phyloP scores from a whole-genome alignment of 768 basidiomycete genomes.

The Gyrodon lividus region DNA sequence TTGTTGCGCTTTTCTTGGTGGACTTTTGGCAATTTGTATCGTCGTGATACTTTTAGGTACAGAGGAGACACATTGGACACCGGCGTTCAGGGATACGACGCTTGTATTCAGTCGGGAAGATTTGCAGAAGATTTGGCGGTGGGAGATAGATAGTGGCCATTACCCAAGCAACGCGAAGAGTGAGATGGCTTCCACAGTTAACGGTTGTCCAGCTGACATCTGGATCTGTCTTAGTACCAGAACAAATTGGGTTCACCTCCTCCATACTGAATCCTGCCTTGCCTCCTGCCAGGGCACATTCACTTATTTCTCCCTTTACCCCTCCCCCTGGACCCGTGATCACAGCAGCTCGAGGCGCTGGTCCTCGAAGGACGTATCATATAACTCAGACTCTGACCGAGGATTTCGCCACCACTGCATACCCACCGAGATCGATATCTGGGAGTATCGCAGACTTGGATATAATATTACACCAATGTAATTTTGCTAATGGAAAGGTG shows the following conservation, averaged over 20 bases:
- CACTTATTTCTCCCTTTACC: slow-evolving; percentile 51
- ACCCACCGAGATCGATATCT: slow-evolving; percentile 79
- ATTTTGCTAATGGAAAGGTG: slow-evolving; percentile 74
- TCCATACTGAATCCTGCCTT: slow-evolving; percentile 67
- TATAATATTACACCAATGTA: slow-evolving; percentile 80
- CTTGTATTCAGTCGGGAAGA: slow-evolving; percentile 70
- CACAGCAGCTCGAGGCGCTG: slow-evolving; percentile 57
- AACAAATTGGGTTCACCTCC: slow-evolving; percentile 53
- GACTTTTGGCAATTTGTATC: slow-evolving; percentile 48
- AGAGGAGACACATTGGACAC: slow-evolving; percentile 43
- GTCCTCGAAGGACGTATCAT: slow-evolving; percentile 69
- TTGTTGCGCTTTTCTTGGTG: slow-evolving; percentile 48
- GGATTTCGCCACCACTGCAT: slow-evolving; percentile 61
- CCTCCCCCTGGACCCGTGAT: slow-evolving; percentile 41
- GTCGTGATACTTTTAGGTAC: slow-evolving; percentile 40
- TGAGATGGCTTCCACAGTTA: slow-evolving; percentile 38
- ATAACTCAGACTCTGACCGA: slow-evolving; percentile 56
- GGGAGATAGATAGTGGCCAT: slow-evolving; percentile 91
- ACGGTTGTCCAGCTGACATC: not conserved
- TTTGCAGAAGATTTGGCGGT: slow-evolving; percentile 85
- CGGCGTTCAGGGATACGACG: slow-evolving; percentile 51
- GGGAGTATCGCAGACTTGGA: slow-evolving; percentile 90
- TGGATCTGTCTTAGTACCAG: slow-evolving; percentile 50
- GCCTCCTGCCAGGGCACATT: slow-evolving; percentile 45
- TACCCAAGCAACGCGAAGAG: slow-evolving; percentile 73